These are phyloP conservation scores for Casuarina glauca DNA, from an alignment of 306 rosid species.

Conservation along the genomic window DNA sequence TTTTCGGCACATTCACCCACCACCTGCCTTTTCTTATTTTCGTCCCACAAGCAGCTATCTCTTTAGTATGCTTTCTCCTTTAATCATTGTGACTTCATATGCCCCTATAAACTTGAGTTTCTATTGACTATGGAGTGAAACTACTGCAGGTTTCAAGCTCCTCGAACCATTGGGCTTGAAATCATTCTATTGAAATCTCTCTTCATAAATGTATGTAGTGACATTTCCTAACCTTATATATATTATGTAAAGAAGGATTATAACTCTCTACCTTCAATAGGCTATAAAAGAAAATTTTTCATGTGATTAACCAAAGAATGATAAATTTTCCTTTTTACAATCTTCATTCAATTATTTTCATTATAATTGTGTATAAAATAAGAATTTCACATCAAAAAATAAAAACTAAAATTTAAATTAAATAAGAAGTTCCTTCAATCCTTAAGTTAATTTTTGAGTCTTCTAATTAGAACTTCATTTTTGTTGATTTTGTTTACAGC, in stretches of 20 bases:
- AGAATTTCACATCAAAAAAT: no score
- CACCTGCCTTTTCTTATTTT: slow-evolving; percentile 1
- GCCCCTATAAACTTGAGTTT: slow-evolving; percentile 14
- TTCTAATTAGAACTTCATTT: slow-evolving; percentile 4
- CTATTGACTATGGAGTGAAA: slow-evolving; percentile 21
- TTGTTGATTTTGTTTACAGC: slow-evolving; percentile 43
- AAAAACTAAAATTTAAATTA: no score
- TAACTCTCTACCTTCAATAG: background rate
- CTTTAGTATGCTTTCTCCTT: no score
- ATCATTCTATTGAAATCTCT: slow-evolving; percentile 68
- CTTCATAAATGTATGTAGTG: slow-evolving; percentile 69
- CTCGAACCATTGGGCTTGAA: slow-evolving; percentile 73
- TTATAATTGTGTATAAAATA: no score
- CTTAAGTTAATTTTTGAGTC: no score
- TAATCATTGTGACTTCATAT: background rate
- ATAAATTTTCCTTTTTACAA: slow-evolving; percentile 7
- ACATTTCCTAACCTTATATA: slow-evolving; percentile 9
- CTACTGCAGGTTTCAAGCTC: slow-evolving; percentile 70
- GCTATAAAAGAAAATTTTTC: background rate
- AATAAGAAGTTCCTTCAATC: no score
- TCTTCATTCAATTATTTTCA: slow-evolving; percentile 8
- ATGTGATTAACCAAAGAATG: background rate
- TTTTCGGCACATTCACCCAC: background rate
- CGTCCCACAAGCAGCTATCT: background rate
- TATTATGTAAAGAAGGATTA: background rate